Base-by-base conservation (phyloP, 331 rosid genomes). In the Ulmus americana region DNA sequence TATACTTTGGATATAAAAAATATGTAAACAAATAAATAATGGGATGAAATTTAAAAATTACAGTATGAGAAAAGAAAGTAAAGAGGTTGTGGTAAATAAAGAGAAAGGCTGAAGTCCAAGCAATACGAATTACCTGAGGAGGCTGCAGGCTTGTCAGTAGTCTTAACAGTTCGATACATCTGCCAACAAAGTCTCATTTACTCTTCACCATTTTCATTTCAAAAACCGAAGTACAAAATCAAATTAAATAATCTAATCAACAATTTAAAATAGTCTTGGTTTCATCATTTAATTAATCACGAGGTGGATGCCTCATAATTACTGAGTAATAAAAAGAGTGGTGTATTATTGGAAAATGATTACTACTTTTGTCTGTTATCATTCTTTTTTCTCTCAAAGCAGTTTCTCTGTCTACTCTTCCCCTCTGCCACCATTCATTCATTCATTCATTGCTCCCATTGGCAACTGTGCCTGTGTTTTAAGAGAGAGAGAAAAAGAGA, bases 101-200 rank as follows among this genome's bases (percentile, higher is more conserved):
- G n/a, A 56, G 6, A 41, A 52, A 63, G 43, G 65, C 43, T 61
- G 61, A 76, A 53, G 78, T 46, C 52, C 71, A 65, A 84, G 67
- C 85, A 84, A 75, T 79, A 58, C 71, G 83, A 84, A 86, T 88
- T 86, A 91, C 97, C 97, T 74, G 97, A 86, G 59, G 95, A 91
- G 69, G 91, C 91, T 12, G 90, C 91, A 77, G 97, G 91, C 55
- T 84, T 91, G 90, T 86, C 97, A 76, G 97, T 88, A 57, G 96
- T 88, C 83, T 88, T 91, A 69, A 91, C 96, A 74, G 97, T 91
- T 64, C 97, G 79, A 79, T 91, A 91, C 97, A 91, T 91, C 97
- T 91, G 84, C 55, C 52, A 68, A 73, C 22, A 18, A 40, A 66
- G 20, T 41, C 10, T 28, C 35, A 28, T 28, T 28, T 28, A 28